Percentiles rank a stretch among this genome's conserved stretches.
Evolutionary conservation across 2,329 filamentous ascomycete genomes (phyloP).

Genomic region (Paecilomyces fulvus): DNA sequence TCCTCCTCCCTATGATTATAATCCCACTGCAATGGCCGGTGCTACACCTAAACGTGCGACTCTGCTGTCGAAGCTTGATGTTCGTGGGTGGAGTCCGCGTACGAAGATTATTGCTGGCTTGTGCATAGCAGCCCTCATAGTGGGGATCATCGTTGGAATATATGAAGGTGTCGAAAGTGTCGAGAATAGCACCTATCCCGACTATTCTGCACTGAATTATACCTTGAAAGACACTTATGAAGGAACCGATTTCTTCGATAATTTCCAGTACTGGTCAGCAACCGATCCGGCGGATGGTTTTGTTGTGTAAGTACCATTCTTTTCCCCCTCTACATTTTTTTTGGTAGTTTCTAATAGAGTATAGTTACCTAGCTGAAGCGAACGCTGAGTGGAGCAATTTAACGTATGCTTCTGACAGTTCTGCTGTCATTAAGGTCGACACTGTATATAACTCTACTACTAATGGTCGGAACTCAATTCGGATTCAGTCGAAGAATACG

Average conservation of each 20-base stretch:
- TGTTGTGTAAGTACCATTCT: conserved; percentile 33
- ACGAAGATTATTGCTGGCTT: conserved; percentile 40
- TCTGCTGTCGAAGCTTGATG: conserved; percentile 35
- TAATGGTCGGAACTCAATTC: conserved; percentile 55
- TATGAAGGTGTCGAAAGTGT: conserved; percentile 28
- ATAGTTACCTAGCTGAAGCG: conserved; percentile 32
- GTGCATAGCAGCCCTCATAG: conserved; percentile 33
- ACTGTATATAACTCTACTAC: conserved; percentile 50
- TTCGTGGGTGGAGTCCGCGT: conserved; percentile 46
- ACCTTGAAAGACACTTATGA: conserved; percentile 33
- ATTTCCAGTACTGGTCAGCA: conserved; percentile 38
- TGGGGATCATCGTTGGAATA: conserved; percentile 42
- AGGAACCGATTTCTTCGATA: conserved; percentile 36
- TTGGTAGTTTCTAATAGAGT: neutral
- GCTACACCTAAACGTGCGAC: conserved; percentile 1
- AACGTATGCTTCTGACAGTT: conserved; percentile 47
- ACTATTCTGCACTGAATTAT: conserved; percentile 35
- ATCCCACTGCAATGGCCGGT: neutral
- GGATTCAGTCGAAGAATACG: conserved; percentile 51
- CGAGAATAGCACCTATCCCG: conserved; percentile 32
- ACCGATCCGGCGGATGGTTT: conserved; percentile 39
- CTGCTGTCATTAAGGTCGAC: conserved; percentile 54
- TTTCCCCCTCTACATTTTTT: conserved; percentile 7
- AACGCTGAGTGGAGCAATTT: conserved; percentile 42
- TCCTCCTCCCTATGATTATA: no score